These are phyloP conservation scores for Fusarium sp. DNA, from an alignment of 2,329 filamentous ascomycete genomes.

Conservation along the genomic window DNA sequence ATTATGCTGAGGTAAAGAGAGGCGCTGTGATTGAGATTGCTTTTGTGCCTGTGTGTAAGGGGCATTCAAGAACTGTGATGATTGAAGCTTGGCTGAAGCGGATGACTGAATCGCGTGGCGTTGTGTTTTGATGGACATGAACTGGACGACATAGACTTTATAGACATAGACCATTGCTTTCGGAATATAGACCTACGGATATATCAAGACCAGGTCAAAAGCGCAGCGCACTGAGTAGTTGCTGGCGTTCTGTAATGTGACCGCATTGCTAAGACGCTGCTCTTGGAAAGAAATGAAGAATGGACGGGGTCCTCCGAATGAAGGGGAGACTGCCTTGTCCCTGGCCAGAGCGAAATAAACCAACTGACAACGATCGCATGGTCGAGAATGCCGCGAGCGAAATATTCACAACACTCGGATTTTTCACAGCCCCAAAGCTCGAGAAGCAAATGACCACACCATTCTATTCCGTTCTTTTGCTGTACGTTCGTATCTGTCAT, in stretches of 20 bases:
- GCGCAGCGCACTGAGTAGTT: fast-evolving
- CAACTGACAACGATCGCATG: fast-evolving
- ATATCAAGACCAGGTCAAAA: background rate
- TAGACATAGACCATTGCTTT: slow-evolving; percentile 4
- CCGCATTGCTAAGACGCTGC: too few relatives aligned
- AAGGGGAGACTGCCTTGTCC: too few relatives aligned
- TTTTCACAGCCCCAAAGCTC: background rate
- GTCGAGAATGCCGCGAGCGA: fast-evolving
- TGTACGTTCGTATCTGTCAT: slow-evolving; percentile 39
- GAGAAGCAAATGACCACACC: background rate
- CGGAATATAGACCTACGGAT: background rate
- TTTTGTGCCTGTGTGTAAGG: background rate
- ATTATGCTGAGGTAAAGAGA: background rate
- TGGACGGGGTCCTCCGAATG: background rate
- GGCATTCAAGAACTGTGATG: background rate
- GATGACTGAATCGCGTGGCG: background rate
- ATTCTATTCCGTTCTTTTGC: slow-evolving; percentile 36
- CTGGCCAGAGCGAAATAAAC: background rate
- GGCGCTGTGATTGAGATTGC: slow-evolving; percentile 3
- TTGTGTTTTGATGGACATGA: too few relatives aligned
- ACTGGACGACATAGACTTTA: background rate
- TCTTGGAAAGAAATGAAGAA: background rate
- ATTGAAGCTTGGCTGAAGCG: background rate
- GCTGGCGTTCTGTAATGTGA: too few relatives aligned
- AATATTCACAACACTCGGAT: fast-evolving